Evolutionary conservation across 768 basidiomycete genomes (phyloP).

Genomic region (Auriculariales sp.): DNA sequence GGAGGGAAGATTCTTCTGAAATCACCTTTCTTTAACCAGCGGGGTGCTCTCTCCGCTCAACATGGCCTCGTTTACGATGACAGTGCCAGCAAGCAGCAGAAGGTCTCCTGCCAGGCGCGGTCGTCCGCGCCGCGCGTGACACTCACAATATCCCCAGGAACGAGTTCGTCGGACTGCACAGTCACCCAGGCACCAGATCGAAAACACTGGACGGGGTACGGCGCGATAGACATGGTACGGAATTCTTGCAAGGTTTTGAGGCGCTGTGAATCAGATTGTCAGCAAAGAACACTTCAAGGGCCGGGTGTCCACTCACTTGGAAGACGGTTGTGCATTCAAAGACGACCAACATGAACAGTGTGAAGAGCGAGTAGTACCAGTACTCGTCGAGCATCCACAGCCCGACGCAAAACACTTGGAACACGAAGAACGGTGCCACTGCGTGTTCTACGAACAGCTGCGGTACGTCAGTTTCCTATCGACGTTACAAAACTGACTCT

Average conservation of each 20-base stretch:
- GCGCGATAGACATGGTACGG: conserved; percentile 87
- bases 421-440: conserved; percentile 97
- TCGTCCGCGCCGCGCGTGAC: conserved; percentile 61
- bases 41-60: conserved; percentile 94
- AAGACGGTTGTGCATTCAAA: conserved; percentile 99
- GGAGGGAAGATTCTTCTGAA: conserved; percentile 15
- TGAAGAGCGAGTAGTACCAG: conserved; percentile 97
- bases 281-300: neutral
- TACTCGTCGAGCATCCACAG: conserved; percentile 98
- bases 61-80: conserved; percentile 99
- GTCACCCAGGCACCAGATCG: conserved; percentile 70
- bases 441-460: conserved; percentile 92
- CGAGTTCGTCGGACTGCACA: conserved; percentile 70
- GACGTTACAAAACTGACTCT: no score
- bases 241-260: conserved; percentile 86
- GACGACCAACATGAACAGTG: conserved; percentile 92
- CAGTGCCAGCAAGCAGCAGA: conserved; percentile 79
- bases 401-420: conserved; percentile 94
- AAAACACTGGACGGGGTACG: conserved; percentile 72
- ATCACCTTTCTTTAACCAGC: conserved; percentile 66
- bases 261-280: conserved; percentile 36
- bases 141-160: conserved; percentile 84
- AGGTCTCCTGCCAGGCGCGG: conserved; percentile 98
- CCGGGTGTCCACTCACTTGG: conserved; percentile 52
- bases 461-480: no score